These are phyloP conservation scores for Allium cepa DNA, from an alignment of 106 monocot genomes.

Conservation along the genomic window DNA sequence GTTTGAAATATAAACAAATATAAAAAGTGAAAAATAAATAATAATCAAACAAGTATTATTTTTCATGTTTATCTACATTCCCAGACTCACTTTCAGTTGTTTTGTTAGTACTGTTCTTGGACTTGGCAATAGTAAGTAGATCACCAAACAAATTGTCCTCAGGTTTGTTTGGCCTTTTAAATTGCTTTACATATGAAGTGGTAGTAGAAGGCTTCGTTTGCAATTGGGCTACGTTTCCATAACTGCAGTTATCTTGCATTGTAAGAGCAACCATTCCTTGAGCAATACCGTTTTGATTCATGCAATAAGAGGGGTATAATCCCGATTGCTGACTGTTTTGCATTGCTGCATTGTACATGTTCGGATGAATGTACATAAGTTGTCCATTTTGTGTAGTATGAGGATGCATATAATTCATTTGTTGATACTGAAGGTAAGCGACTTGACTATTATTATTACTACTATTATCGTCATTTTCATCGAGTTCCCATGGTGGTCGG, in stretches of 20 bases:
- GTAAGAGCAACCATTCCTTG: slow-evolving; percentile 58
- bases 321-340: slow-evolving; percentile 5
- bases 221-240: slow-evolving; percentile 9
- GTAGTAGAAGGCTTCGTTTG: neutral
- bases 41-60: too few species aligned
- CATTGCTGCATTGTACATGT: neutral
- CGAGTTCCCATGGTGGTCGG: slow-evolving; percentile 76
- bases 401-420: slow-evolving; percentile 3
- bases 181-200: neutral
- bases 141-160: slow-evolving; percentile 67
- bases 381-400: neutral
- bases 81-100: neutral
- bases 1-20: too few species aligned
- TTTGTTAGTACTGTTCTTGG: slow-evolving; percentile 23
- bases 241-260: slow-evolving; percentile 25
- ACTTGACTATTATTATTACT: too few species aligned
- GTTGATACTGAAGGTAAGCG: slow-evolving; percentile 4
- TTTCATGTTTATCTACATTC: too few species aligned
- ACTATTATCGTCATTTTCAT: too few species aligned
- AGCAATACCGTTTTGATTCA: slow-evolving; percentile 28
- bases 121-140: slow-evolving; percentile 57
- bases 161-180: slow-evolving; percentile 25
- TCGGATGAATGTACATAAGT: neutral
- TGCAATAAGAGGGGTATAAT: slow-evolving; percentile 13
- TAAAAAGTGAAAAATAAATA: too few species aligned